Evolutionary conservation across 1,284 basidiomycete genomes (phyloP), one percentile per base, ranked within the genome.

Genomic region (Fomitopsis schrenkii): DNA sequence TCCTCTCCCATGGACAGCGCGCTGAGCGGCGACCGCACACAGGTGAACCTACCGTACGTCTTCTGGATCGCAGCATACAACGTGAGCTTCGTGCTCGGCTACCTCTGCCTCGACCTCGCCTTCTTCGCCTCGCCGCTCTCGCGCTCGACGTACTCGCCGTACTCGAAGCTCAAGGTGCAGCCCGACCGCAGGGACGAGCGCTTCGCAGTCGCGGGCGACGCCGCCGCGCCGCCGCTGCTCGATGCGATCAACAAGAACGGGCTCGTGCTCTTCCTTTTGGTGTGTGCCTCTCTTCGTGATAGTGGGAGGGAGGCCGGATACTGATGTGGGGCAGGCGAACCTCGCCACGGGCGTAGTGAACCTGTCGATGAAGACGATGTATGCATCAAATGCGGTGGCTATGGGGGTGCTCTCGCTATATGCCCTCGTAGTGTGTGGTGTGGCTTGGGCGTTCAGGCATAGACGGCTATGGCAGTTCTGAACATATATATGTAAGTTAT

Each of bases 11-110:
- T 4, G 3, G 9, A 35, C 19, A 42, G 10, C 19, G 15, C 26
- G 7, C 12, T 52, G 14, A 44, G 50, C 52, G 58, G 36, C 9
- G 44, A n/a, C 30, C 15, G 54, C 40, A 17, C 66, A 96, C 66
- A 96, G 94, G 91, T 90, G 52, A 98, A 99, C 70, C 68, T 94
- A 28, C 82, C 90, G 1, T 99, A 99, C 73, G 87, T 97, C 45
- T 74, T 95, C 28, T 98, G 95, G 95, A 85, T 92, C 7, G 83
- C 85, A 0, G 95, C 94, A 1, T 97, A 88, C 84, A 99, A 98
- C 74, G 88, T 90, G 0, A 83, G 87, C 2, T 95, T 96, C 76
- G 77, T 98, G 22, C 80, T 95, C 9, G 86, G 85, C 2, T 97
- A 98, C 73, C 79, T 95, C 54, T 64, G 88, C 22, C 76, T 98